These are phyloP conservation scores for Xylariaceae sp. DNA, from an alignment of 2,329 filamentous ascomycete species.

Conservation along the genomic window DNA sequence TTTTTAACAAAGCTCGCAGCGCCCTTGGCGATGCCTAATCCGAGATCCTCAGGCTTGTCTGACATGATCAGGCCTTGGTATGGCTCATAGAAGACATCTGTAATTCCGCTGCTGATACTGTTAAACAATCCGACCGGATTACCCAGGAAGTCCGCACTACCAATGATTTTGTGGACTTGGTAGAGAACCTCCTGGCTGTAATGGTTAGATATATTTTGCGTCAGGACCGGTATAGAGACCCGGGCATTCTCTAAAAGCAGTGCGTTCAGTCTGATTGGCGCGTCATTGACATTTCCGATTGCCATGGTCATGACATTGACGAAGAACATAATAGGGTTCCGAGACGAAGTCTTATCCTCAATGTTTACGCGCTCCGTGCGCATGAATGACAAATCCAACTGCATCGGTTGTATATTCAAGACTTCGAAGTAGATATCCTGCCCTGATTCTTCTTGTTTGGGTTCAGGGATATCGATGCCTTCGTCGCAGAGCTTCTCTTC, in stretches of 20 bases:
- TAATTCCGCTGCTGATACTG: conserved; percentile 95
- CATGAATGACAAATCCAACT: conserved; percentile 95
- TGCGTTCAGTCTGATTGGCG: conserved; percentile 90
- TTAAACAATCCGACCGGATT: conserved; percentile 98
- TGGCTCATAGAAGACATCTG: conserved; percentile 98
- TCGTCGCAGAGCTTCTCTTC: conserved; percentile 90
- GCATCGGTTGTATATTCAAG: conserved; percentile 96
- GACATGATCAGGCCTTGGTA: conserved; percentile 98
- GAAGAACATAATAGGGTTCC: conserved; percentile 97
- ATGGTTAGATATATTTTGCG: conserved; percentile 87
- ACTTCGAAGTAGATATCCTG: conserved; percentile 99
- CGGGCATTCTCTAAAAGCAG: conserved; percentile 94
- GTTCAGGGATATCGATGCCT: conserved; percentile 88
- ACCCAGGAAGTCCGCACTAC: conserved; percentile 95
- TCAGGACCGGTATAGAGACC: conserved; percentile 82
- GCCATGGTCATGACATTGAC: conserved; percentile 99
- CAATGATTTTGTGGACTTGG: conserved; percentile 96
- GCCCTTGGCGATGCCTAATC: conserved; percentile 92
- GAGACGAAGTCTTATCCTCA: conserved; percentile 88
- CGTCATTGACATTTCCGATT: conserved; percentile 98
- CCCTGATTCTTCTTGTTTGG: conserved; percentile 79
- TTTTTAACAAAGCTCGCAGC: conserved; percentile 98
- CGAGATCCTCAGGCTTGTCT: conserved; percentile 92
- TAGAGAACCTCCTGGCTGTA: conserved; percentile 96
- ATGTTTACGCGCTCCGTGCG: conserved; percentile 95